These are phyloP conservation scores for Pseudocercospora vitis DNA, from an alignment of 2,329 filamentous ascomycete species.

Conservation along the genomic window DNA sequence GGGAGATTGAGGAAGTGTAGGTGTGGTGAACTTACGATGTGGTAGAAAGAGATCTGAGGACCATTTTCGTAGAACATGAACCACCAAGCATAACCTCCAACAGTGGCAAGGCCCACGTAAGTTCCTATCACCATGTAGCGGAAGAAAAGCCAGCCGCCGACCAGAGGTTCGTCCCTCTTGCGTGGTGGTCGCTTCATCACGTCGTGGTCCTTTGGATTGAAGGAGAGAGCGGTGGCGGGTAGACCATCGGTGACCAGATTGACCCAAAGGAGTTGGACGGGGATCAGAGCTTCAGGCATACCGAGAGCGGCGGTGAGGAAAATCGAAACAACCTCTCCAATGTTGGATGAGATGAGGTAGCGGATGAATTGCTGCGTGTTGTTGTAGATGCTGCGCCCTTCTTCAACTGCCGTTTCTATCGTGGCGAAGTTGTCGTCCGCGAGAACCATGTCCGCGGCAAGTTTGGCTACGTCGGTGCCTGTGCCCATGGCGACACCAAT, in stretches of 20 bases:
- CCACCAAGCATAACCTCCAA: slow-evolving; percentile 99
- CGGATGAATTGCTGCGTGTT: slow-evolving; percentile 99
- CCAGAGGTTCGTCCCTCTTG: slow-evolving; percentile 88
- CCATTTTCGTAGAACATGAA: slow-evolving; percentile 94
- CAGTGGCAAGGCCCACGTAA: slow-evolving; percentile 92
- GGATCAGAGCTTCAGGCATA: slow-evolving; percentile 96
- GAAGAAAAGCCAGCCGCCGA: slow-evolving; percentile 95
- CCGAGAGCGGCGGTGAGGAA: slow-evolving; percentile 94
- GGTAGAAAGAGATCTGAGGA: slow-evolving; percentile 86
- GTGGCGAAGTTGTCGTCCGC: slow-evolving; percentile 99
- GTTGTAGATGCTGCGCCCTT: slow-evolving; percentile 98
- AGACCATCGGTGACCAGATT: slow-evolving; percentile 97
- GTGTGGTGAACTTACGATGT: slow-evolving; percentile 60
- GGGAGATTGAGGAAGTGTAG: not conserved
- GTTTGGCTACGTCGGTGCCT: slow-evolving; percentile 93
- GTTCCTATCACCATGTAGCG: slow-evolving; percentile 94
- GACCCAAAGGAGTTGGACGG: slow-evolving; percentile 97
- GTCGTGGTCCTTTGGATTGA: slow-evolving; percentile 98
- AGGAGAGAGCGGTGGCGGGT: slow-evolving; percentile 91
- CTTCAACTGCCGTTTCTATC: slow-evolving; percentile 92
- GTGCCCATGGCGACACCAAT: slow-evolving; percentile 99
- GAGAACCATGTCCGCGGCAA: slow-evolving; percentile 97
- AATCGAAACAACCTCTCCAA: slow-evolving; percentile 97
- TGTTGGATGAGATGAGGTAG: slow-evolving; percentile 98
- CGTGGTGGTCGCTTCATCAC: slow-evolving; percentile 92